Conservation (phyloP, 2,329 filamentous ascomycete genomes). For the Aspergillus awamori region DNA sequence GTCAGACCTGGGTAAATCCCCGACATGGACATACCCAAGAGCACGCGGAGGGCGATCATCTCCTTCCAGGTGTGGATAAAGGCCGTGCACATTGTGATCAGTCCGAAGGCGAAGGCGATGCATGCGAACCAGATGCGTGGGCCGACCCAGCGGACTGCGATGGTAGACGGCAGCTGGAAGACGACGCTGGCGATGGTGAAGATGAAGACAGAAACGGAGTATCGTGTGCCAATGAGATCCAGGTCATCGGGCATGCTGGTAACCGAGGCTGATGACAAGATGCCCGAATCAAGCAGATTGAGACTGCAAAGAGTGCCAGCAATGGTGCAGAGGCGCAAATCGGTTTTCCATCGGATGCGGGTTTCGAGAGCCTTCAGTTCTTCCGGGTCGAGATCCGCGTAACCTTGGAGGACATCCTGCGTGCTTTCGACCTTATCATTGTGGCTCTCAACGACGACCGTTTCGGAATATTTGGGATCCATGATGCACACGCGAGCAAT, state of each 20-base stretch:
- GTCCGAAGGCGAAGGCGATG: constrained; percentile 63
- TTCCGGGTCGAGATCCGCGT: constrained; percentile 11
- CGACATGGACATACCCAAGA: constrained; percentile 66
- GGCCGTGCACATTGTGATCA: constrained; percentile 69
- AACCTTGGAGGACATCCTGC: neutral
- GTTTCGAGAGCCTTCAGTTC: constrained; percentile 42
- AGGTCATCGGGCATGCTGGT: constrained; percentile 69
- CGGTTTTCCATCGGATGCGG: constrained; percentile 63
- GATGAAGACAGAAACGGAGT: constrained; percentile 72
- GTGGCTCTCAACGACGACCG: neutral
- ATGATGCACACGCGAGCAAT: neutral
- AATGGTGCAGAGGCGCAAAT: constrained; percentile 70
- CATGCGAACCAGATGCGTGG: constrained; percentile 64
- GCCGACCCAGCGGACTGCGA: constrained; percentile 66
- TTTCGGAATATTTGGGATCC: neutral
- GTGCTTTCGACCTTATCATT: neutral
- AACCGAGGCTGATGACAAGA: constrained; percentile 70
- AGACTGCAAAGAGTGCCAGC: constrained; percentile 71
- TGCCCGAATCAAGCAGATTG: constrained; percentile 70
- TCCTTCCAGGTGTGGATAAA: constrained; percentile 69
- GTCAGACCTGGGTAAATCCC: constrained; percentile 51
- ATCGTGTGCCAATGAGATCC: constrained; percentile 65
- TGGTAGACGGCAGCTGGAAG: constrained; percentile 69
- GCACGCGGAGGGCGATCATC: constrained; percentile 68
- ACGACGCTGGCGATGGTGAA: constrained; percentile 70